Base-by-base conservation (phyloP, 192 early-diverging fungal species). In the Linnemannia zychae region DNA sequence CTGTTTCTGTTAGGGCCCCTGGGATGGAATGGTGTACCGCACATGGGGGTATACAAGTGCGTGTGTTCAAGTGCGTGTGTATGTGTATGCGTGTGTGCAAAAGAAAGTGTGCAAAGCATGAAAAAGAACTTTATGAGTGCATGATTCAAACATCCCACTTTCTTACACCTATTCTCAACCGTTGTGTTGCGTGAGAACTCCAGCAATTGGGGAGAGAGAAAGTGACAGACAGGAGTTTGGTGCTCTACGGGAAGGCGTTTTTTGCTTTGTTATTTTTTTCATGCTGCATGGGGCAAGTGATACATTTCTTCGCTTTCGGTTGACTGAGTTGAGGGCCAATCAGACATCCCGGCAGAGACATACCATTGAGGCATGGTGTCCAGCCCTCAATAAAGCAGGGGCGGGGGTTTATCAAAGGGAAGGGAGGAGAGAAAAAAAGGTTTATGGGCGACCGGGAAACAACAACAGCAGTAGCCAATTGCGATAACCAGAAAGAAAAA, bases 181-280 rank as follows among this genome's bases (percentile, higher is more conserved):
- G 57, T 63, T 63, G 24, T 28, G 57, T 63, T 63, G 24, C 57
- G 57, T 63, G 57, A 33, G 57, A 63, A 63, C 57, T n/a, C n/a
- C n/a, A 12, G 52, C 22, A 53, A 4, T 18, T 17, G 28, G 24
- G 24, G 11, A n/a, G 24, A n/a, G 7, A n/a, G 52, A 44, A 44
- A 44, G 53, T 20, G 22, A 53, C 20, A 24, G 22, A 53, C 20
- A 24, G 53, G n/a, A 9, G 53, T 20, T 52, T 28, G 22, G 22
- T n/a, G 24, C 0, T 31, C 57, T 28, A 15, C 57, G 28, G 53
- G 31, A 63, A 28, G 36, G 33, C 36, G 28, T 12, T 40, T 37
- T n/a, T 68, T 20, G 9, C 4, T 68, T 68, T 22, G 0, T 38
- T 68, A 9, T 0, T 37, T 68, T 38, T n/a, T 16, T 68, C 15